These are phyloP conservation scores for Tulasnella sp. DNA, from an alignment of 768 basidiomycete genomes.

Conservation along the genomic window DNA sequence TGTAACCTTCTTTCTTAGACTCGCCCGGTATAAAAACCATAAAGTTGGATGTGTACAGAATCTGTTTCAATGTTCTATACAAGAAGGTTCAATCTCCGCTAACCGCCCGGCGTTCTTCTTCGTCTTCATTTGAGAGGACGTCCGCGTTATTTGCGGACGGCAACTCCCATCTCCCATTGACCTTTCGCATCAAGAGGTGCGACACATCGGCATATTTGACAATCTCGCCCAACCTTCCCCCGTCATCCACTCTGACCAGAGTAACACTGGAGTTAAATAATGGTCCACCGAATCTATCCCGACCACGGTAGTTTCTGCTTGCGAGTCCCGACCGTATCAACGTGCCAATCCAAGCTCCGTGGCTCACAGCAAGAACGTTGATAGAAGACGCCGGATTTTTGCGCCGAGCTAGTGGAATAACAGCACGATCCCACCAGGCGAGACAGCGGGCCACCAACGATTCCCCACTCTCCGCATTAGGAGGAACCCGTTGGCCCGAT, in stretches of 20 bases:
- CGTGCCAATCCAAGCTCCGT: constrained; percentile 12
- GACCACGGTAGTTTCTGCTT: background rate
- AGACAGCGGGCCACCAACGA: constrained; percentile 10
- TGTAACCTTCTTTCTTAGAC: no score
- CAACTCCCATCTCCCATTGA: background rate
- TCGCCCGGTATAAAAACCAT: no score
- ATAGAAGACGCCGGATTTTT: background rate
- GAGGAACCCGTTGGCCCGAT: background rate
- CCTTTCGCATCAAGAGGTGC: background rate
- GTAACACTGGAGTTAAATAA: background rate
- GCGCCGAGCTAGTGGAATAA: background rate
- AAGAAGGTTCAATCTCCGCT: background rate
- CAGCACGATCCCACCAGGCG: constrained; percentile 5
- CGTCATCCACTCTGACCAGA: background rate
- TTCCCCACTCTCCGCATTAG: background rate
- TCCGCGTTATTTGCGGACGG: background rate
- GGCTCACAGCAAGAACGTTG: constrained; percentile 12
- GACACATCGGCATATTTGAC: background rate
- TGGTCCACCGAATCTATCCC: background rate
- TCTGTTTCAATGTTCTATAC: background rate
- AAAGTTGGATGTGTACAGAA: no score
- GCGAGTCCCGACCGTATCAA: constrained; percentile 2
- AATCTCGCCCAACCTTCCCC: background rate
- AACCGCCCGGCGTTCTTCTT: background rate
- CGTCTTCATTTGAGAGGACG: background rate